A percentile compares a stretch with the other conserved stretches of the same genome.
Evolutionary conservation across 2,329 filamentous ascomycete species (phyloP).

Genomic region (Elsinoe australis): DNA sequence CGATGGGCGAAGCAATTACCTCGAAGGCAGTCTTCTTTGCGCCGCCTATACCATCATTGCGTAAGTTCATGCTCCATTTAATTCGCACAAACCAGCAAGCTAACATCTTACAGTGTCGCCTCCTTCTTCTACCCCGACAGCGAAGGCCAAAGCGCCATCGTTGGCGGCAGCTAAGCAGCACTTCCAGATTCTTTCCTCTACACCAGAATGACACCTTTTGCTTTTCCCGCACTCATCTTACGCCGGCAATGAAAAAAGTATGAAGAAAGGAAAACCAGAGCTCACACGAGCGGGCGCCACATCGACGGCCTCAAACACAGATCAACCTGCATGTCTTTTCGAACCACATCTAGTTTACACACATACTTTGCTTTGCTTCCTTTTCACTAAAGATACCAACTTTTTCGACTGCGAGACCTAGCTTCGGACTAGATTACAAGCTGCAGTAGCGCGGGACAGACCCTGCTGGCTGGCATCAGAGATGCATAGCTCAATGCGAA

Average conservation of each 20-base stretch:
- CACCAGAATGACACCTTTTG: neutral
- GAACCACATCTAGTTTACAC: neutral
- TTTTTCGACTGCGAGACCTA: conserved; percentile 16
- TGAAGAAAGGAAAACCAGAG: conserved; percentile 4
- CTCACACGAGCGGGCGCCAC: conserved; percentile 13
- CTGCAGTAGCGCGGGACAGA: neutral
- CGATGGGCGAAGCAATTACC: conserved; percentile 75
- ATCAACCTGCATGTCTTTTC: conserved; percentile 14
- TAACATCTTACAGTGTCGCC: conserved; percentile 27
- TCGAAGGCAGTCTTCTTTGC: conserved; percentile 69
- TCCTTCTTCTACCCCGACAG: conserved; percentile 45
- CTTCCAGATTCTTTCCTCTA: neutral
- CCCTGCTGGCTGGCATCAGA: conserved; percentile 10
- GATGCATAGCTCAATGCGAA: conserved; percentile 8
- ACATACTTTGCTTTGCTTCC: neutral
- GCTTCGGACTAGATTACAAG: conserved; percentile 1
- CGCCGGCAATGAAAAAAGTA: conserved; percentile 7
- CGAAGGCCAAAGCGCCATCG: conserved; percentile 36
- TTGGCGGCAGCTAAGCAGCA: conserved; percentile 27
- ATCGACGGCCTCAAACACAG: neutral
- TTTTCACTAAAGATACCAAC: conserved; percentile 15
- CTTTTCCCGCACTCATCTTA: conserved; percentile 4
- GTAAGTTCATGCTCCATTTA: conserved; percentile 25
- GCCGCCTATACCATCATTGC: conserved; percentile 76
- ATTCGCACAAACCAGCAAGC: neutral